A percentile compares a stretch with the other conserved stretches of the same genome.
Evolutionary conservation across 441 rosid species (phyloP).

Genomic region (Pelargonium myrrhifolium): DNA sequence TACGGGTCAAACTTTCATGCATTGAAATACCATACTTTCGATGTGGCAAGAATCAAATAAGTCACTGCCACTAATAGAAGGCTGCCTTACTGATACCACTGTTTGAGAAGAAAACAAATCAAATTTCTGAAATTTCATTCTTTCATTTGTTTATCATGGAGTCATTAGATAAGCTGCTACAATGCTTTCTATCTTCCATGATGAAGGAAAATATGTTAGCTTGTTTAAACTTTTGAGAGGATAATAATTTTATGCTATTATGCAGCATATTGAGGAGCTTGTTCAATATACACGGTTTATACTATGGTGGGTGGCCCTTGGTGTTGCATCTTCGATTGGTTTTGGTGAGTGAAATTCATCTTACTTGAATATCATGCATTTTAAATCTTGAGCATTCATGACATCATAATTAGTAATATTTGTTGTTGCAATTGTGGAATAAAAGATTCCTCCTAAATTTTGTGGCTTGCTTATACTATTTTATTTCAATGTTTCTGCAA

Average conservation of each 20-base stretch:
- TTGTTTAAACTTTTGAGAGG: not conserved
- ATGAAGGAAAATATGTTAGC: not conserved
- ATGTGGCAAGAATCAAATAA: not conserved
- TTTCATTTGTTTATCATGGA: not conserved
- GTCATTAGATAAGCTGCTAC: not conserved
- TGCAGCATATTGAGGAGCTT: slow-evolving; percentile 77
- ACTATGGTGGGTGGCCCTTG: slow-evolving; percentile 93
- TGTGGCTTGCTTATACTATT: not conserved
- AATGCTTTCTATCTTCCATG: not conserved
- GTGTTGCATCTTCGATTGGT: slow-evolving; percentile 98
- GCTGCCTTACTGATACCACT: not conserved
- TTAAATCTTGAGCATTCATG: not conserved
- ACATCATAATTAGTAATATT: not conserved
- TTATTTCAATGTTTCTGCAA: not conserved
- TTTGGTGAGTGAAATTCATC: slow-evolving; percentile 54
- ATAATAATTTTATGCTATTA: not conserved
- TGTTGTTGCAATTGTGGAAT: not conserved
- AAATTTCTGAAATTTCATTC: not conserved
- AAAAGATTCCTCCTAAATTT: not conserved
- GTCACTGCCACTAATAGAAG: not conserved
- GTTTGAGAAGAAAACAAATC: not conserved
- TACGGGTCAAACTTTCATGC: not conserved
- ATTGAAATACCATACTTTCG: not conserved
- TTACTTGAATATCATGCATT: not conserved
- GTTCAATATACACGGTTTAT: slow-evolving; percentile 60